Conservation (phyloP, 352 stramenopile genomes). For the Globisporangium nagaii region DNA sequence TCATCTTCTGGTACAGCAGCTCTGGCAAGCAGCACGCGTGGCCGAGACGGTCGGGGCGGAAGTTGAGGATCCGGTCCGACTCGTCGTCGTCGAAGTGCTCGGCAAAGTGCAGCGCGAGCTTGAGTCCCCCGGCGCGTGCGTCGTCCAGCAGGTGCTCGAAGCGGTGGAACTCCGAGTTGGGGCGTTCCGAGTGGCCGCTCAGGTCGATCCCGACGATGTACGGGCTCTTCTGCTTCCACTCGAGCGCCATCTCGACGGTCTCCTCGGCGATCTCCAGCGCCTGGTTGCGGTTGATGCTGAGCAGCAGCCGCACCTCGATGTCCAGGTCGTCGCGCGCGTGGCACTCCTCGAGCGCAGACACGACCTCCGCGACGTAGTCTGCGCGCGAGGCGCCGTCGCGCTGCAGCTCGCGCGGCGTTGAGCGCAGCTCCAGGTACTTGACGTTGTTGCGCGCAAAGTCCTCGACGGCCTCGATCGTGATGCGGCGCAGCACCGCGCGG, state of each 20-base stretch:
- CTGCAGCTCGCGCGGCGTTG: constrained; percentile 62
- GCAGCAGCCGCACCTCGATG: constrained; percentile 69
- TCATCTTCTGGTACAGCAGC: constrained; percentile 62
- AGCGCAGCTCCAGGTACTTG: constrained; percentile 81
- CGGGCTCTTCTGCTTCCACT: constrained; percentile 39
- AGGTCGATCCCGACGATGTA: constrained; percentile 84
- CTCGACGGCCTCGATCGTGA: constrained; percentile 76
- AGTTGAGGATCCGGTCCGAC: constrained; percentile 76
- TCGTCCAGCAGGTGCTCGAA: constrained; percentile 76
- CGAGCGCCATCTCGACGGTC: constrained; percentile 50
- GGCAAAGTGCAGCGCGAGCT: constrained; percentile 90
- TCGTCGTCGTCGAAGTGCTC: constrained; percentile 87
- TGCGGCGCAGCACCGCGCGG: constrained; percentile 46
- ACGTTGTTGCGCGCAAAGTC: constrained; percentile 81
- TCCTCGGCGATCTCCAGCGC: constrained; percentile 54
- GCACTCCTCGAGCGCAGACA: constrained; percentile 62
- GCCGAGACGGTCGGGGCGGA: constrained; percentile 88
- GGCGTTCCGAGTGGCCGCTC: constrained; percentile 74
- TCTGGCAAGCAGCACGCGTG: constrained; percentile 86
- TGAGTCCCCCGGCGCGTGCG: constrained; percentile 68
- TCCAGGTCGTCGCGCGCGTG: constrained; percentile 44
- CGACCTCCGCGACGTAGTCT: constrained; percentile 72
- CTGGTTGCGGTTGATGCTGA: constrained; percentile 82
- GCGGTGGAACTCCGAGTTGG: constrained; percentile 76
- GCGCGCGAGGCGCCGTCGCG: constrained; percentile 42